Conservation (phyloP, 1,139 yeast species). For the Blastobotrys illinoisensis region DNA sequence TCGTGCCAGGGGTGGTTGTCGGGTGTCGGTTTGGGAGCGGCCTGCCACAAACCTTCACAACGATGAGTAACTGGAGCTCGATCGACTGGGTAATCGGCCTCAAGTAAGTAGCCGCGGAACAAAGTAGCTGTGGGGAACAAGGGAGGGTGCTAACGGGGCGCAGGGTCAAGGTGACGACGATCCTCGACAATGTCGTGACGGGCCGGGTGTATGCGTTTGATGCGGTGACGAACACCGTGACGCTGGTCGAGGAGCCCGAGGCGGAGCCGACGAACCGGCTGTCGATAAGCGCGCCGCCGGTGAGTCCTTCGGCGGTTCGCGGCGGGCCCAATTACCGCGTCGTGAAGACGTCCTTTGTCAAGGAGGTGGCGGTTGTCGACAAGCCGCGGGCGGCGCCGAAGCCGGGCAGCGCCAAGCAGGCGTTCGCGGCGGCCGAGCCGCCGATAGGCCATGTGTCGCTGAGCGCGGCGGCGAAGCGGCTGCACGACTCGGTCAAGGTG, state of each 20-base stretch:
- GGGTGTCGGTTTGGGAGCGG: neutral
- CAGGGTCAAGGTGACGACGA: conserved; percentile 58
- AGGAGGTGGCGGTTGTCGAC: conserved; percentile 44
- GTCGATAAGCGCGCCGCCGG: neutral
- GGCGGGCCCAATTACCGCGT: conserved; percentile 41
- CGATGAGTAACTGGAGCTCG: conserved; percentile 2
- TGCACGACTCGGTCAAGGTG: conserved; percentile 22
- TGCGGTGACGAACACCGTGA: conserved; percentile 39
- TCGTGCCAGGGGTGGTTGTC: neutral
- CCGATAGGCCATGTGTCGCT: conserved; percentile 29
- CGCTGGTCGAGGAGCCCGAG: conserved; percentile 26
- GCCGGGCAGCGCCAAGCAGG: conserved; percentile 9
- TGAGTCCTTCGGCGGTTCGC: neutral
- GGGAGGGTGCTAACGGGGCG: conserved; percentile 2
- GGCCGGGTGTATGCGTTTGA: conserved; percentile 63
- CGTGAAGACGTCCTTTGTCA: conserved; percentile 55
- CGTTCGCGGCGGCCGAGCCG: conserved; percentile 25
- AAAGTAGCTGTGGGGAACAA: neutral
- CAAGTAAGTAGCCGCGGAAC: conserved; percentile 15
- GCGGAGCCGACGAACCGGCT: neutral
- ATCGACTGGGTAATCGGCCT: conserved; percentile 20
- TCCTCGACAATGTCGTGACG: conserved; percentile 49
- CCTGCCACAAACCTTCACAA: neutral
- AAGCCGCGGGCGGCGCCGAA: conserved; percentile 25
- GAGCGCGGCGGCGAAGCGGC: conserved; percentile 23